These are phyloP conservation scores for Xylariaceae sp. DNA, from an alignment of 2,329 filamentous ascomycete genomes.

Conservation along the genomic window DNA sequence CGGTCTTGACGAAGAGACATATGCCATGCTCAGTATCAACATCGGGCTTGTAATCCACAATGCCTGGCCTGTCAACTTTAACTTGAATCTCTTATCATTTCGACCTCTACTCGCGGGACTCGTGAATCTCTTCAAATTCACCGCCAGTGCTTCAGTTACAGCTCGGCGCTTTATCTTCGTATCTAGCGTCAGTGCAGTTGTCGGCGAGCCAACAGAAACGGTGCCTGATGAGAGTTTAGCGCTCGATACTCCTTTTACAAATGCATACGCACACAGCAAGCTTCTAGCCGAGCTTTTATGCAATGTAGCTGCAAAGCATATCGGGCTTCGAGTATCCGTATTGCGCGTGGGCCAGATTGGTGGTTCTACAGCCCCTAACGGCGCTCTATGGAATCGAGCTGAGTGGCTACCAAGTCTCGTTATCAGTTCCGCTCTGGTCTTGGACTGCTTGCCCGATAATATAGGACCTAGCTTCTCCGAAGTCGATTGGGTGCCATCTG, in stretches of 20 bases:
- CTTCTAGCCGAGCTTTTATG: slow-evolving; percentile 7
- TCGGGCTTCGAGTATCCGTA: background rate
- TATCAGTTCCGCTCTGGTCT: slow-evolving; percentile 3
- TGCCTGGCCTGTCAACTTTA: slow-evolving; percentile 27
- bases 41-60: slow-evolving; percentile 20
- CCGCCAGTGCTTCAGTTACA: slow-evolving; percentile 1
- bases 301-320: slow-evolving; percentile 1
- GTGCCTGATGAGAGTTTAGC: background rate
- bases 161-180: background rate
- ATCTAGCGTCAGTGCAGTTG: slow-evolving; percentile 9
- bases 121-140: slow-evolving; percentile 18
- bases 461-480: slow-evolving; percentile 10
- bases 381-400: slow-evolving; percentile 7
- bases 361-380: slow-evolving; percentile 3
- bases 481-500: slow-evolving; percentile 12
- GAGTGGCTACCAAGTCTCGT: slow-evolving; percentile 13
- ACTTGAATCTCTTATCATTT: slow-evolving; percentile 17
- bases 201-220: background rate
- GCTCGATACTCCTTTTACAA: background rate
- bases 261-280: slow-evolving; percentile 9
- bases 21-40: slow-evolving; percentile 7
- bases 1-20: slow-evolving; percentile 13
- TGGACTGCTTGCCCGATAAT: slow-evolving; percentile 5
- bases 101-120: slow-evolving; percentile 17
- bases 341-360: slow-evolving; percentile 8